Percentiles rank a stretch among this genome's conserved stretches.
phyloP scores from a whole-genome alignment of 2,329 filamentous ascomycete species.

The Trichoderma citrinoviride region DNA sequence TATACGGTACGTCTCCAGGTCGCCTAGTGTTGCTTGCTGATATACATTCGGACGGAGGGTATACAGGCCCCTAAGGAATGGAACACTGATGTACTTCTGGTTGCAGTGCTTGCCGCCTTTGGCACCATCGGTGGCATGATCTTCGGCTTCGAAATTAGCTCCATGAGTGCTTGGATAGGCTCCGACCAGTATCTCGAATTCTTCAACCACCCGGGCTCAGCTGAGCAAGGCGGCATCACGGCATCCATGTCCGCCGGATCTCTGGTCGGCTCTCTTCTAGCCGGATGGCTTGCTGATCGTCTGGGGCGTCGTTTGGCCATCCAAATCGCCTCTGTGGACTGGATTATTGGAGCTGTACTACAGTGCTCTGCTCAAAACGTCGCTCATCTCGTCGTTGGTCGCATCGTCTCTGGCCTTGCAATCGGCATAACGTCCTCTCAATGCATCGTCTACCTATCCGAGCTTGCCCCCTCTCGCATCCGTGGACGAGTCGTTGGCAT shows the following conservation, averaged over 20 bases:
- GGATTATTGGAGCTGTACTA: neutral
- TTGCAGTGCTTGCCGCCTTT: neutral
- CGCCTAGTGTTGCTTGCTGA: neutral
- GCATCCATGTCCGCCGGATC: constrained; percentile 4
- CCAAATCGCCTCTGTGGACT: neutral
- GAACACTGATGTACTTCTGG: neutral
- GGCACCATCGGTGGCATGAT: constrained; percentile 5
- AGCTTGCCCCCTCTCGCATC: neutral
- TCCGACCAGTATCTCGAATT: neutral
- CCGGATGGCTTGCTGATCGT: neutral
- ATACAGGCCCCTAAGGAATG: neutral
- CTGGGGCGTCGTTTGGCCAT: neutral
- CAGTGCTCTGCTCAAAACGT: constrained; percentile 6
- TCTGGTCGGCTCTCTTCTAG: neutral
- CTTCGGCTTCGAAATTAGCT: constrained; percentile 13
- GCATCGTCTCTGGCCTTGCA: neutral
- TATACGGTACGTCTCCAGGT: neutral
- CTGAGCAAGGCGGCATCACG: neutral
- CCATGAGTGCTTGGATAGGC: constrained; percentile 5
- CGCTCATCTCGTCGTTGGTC: constrained; percentile 1
- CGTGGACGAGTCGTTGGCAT: constrained; percentile 1
- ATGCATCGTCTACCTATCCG: constrained; percentile 5
- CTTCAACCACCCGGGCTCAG: neutral
- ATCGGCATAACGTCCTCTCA: neutral
- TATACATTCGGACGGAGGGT: neutral